Evolutionary conservation across 805 yeast genomes (phyloP).

Genomic region (Sugiyamaella mastotermitis): DNA sequence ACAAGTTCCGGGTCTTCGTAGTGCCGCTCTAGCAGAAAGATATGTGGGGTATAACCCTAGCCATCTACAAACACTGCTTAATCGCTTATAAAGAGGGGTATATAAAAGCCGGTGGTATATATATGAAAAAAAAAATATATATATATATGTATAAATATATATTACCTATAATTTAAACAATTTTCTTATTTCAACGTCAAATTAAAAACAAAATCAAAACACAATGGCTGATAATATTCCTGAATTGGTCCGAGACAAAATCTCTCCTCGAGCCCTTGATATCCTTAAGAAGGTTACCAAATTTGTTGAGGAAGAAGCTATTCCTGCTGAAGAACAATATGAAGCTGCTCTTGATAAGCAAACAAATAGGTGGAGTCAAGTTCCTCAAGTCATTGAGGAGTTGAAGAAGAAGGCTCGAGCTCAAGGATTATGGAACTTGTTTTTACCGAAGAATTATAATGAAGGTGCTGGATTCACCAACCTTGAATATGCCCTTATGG

Average conservation of each 20-base stretch:
- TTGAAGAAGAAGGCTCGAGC: slow-evolving; percentile 47
- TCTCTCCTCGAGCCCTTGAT: slow-evolving; percentile 32
- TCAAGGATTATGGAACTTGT: slow-evolving; percentile 57
- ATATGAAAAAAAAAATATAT: too few relatives aligned
- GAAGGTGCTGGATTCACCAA: slow-evolving; percentile 56
- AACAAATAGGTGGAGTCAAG: slow-evolving; percentile 39
- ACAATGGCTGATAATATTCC: slow-evolving; percentile 28
- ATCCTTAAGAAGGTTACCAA: slow-evolving; percentile 35
- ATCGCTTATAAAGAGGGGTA: too few relatives aligned
- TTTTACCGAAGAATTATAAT: slow-evolving; percentile 41
- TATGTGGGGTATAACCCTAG: too few relatives aligned
- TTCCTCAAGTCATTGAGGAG: slow-evolving; percentile 45
- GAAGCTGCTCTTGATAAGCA: slow-evolving; percentile 35
- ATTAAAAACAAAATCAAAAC: neutral
- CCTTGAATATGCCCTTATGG: slow-evolving; percentile 61
- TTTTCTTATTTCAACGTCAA: slow-evolving; percentile 1
- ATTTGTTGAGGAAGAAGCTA: slow-evolving; percentile 51
- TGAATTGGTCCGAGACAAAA: slow-evolving; percentile 30
- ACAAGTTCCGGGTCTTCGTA: too few relatives aligned
- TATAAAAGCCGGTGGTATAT: too few relatives aligned
- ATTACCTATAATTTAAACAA: slow-evolving; percentile 1
- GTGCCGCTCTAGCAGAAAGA: too few relatives aligned
- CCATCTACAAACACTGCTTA: too few relatives aligned
- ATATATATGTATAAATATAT: too few relatives aligned
- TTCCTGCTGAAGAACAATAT: slow-evolving; percentile 49